Evolutionary conservation across 2,329 filamentous ascomycete genomes (phyloP), one percentile per base, ranked within the genome.

Genomic region (Stachybotrys chlorohalonatus): DNA sequence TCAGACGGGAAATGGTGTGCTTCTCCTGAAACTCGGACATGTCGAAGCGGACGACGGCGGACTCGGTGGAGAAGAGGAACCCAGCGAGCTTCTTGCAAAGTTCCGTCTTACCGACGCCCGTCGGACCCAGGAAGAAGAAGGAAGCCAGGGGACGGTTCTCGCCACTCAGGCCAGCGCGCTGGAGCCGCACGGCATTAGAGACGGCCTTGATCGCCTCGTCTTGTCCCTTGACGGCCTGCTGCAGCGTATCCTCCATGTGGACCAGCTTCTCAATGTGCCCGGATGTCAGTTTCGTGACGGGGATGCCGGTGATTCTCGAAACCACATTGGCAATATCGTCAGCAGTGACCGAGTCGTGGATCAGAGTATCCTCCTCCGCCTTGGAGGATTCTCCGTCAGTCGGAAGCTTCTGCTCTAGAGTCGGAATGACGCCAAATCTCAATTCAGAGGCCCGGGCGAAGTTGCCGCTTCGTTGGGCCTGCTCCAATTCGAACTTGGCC

Each of bases 1-100:
- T 96, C 36, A 97, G 81, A 16, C 93, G 83, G 31, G 90, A 95
- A 54, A 97, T 89, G 4, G 94, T 97, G 67, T 97, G 93, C 70
- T 95, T 96, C 68, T 97, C 94, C 67, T 95, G 91, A 69, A 96
- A 97, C 67, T 99, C 94, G 63, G 85, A 90, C 94, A 97, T 97
- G 70, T 97, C 94, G 70, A 97, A 97, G 39, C 94, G 83, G 39
- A 96, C 84, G 31, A 99, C 90, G 3, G 94, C 93, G 31, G 85
- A 84, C 63, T 96, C 90, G 1, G 90, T 96, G 1, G 89, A 94
- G 73, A 97, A 99, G 45, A 99, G 77, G 74, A 96, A 97, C 55
- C 81, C 82, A 1, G 94, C 94, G 63, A 99, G 86, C 68, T 95
- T 93, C 78, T 97, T 97, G 79, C 92, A 96, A 1, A 97, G 83